Evolutionary conservation across 2,329 filamentous ascomycete genomes (phyloP).

Genomic region (Hypoxylon sp.): DNA sequence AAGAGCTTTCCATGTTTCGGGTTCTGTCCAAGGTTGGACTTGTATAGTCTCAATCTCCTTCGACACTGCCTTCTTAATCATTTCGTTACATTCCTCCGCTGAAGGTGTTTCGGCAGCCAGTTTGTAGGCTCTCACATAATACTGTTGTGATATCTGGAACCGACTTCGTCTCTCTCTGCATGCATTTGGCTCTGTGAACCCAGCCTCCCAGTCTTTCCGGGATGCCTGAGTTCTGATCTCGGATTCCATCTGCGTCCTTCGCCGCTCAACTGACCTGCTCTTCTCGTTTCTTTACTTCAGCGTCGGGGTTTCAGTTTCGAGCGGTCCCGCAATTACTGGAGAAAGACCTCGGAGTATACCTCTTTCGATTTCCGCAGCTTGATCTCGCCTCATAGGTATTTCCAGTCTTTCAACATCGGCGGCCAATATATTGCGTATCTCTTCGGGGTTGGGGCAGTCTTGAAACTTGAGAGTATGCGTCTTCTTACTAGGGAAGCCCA

Average conservation of each 20-base stretch:
- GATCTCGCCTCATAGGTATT: background rate
- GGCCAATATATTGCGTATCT: background rate
- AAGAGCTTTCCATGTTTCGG: slow-evolving; percentile 2
- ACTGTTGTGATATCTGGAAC: background rate
- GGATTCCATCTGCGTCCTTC: background rate
- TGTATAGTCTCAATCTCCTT: background rate
- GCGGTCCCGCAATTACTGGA: slow-evolving; percentile 7
- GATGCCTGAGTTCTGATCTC: background rate
- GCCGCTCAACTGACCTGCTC: background rate
- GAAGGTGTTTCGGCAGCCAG: background rate
- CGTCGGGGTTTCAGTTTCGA: slow-evolving; percentile 9
- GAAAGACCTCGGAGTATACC: background rate
- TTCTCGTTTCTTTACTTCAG: slow-evolving; percentile 12
- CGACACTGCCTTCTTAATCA: background rate
- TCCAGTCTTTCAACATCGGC: background rate
- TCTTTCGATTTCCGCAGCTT: background rate
- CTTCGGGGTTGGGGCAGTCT: slow-evolving; percentile 1
- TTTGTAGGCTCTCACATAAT: slow-evolving; percentile 1
- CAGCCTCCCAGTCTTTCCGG: background rate
- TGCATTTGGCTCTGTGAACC: slow-evolving; percentile 1
- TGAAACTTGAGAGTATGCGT: slow-evolving; percentile 8
- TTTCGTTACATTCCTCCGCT: background rate
- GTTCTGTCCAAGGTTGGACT: background rate
- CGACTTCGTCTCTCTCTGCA: background rate
- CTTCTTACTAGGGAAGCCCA: background rate